A percentile compares a stretch with the other conserved stretches of the same genome.
Evolutionary conservation across 1,139 yeast species (phyloP).

Genomic region (Geotrichum candidum): DNA sequence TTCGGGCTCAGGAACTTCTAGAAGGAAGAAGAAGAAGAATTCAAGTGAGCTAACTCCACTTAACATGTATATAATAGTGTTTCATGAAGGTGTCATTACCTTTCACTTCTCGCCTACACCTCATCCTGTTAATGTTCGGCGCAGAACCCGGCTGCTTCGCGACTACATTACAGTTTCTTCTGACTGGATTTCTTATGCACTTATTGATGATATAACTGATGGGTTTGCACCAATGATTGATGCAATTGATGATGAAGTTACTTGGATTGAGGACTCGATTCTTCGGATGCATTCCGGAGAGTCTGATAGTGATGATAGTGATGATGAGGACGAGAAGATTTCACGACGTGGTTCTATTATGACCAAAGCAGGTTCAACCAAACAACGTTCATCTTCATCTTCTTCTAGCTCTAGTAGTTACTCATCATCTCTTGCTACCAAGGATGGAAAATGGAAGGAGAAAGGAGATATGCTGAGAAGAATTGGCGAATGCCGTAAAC

Average conservation of each 20-base stretch:
- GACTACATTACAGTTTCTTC: constrained; percentile 86
- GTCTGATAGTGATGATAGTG: constrained; percentile 28
- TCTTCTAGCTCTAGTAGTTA: neutral
- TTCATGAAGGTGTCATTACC: constrained; percentile 73
- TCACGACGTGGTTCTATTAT: neutral
- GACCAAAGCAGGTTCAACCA: neutral
- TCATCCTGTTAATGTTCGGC: constrained; percentile 81
- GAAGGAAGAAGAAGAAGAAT: constrained; percentile 44
- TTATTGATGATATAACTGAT: constrained; percentile 91
- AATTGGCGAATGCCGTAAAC: constrained; percentile 89
- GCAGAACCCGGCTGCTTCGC: constrained; percentile 83
- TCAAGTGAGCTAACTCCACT: constrained; percentile 69
- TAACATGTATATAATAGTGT: constrained; percentile 81
- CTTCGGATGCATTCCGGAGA: constrained; percentile 81
- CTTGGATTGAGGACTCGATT: constrained; percentile 82
- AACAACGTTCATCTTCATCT: neutral
- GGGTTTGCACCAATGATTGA: constrained; percentile 88
- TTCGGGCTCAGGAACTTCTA: constrained; percentile 18
- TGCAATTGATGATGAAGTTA: constrained; percentile 83
- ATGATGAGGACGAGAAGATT: constrained; percentile 1
- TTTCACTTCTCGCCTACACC: constrained; percentile 80
- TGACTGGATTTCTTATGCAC: constrained; percentile 91
- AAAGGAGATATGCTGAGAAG: constrained; percentile 92
- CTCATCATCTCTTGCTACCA: constrained; percentile 6
- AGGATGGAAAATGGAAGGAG: constrained; percentile 53